Percentiles rank a stretch among this genome's conserved stretches.
Evolutionary conservation across 495 filamentous ascomycete species (phyloP).

Genomic region (Cladorrhinum samala): DNA sequence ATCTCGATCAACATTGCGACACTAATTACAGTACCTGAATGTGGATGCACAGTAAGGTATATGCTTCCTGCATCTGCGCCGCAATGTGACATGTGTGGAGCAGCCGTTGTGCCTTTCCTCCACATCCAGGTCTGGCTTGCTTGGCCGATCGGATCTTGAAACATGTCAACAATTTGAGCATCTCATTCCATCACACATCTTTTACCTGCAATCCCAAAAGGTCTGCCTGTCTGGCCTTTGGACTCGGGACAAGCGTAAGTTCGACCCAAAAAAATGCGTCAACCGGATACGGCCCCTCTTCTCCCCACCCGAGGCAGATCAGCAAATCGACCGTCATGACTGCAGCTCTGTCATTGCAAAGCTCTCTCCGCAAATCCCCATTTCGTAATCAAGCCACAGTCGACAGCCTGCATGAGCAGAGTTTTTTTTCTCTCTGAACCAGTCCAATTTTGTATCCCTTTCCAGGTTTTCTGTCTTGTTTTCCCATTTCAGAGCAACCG

Average conservation of each 20-base stretch:
- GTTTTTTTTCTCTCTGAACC: no score
- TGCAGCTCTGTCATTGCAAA: not conserved
- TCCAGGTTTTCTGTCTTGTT: not conserved
- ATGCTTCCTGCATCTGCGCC: not conserved
- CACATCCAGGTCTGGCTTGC: not conserved
- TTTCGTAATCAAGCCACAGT: not conserved
- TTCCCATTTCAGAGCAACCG: no score
- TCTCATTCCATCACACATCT: not conserved
- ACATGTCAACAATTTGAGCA: no score
- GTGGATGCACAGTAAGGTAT: not conserved
- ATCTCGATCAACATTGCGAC: no score
- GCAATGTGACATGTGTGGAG: not conserved
- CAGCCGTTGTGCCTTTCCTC: not conserved
- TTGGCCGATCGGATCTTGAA: no score
- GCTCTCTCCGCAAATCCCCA: not conserved
- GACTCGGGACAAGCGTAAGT: not conserved
- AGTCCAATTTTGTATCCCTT: not conserved
- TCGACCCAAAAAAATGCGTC: slow-evolving; percentile 3
- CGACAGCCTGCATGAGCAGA: not conserved
- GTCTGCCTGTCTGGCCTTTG: not conserved
- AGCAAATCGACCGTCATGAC: no score
- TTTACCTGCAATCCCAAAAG: no score
- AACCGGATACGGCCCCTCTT: not conserved
- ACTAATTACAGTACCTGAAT: not conserved
- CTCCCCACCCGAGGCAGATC: not conserved